Evolutionary conservation across 371 early-diverging fungal genomes (phyloP), one percentile per base, ranked within the genome.

Genomic region (Mucor indicus): DNA sequence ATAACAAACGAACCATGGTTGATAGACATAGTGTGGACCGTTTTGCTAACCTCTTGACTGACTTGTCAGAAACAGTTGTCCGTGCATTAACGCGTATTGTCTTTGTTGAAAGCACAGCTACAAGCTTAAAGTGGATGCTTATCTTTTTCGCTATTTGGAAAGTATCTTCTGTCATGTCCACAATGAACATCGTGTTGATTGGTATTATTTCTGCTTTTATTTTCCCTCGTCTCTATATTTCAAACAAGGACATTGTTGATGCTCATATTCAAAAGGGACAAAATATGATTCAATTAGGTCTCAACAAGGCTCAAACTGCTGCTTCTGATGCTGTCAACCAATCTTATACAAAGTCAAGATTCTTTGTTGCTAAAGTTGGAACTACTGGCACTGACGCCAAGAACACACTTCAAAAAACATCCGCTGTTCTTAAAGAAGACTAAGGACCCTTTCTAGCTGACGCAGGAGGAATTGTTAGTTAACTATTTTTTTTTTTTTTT

Each of bases 201-300:
- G 46, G 57, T 41, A 48, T 63, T 33, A 40, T 67, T 37, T 64
- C 65, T 15, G 61, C 65, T 20, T 67, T 65, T 29, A 55, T 50
- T 36, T 62, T 72, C 61, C 72, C 72, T 33, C 64, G 67, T 19
- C 50, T 62, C 1, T 71, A 71, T 41, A 60, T 62, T 37, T 48
- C 50, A 27, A 71, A 71, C 53, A 71, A 71, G 60, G 64, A 67
- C 23, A 48, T 67, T 6, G 64, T 71, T 2, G 72, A 71, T 49
- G 56, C 72, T 32, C 69, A 66, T 35, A 17, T 72, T 24, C 61
- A 63, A n/a, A 69, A 65, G 41, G 62, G 66, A 8, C 67, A 69
- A 50, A 50, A 58, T 1, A 24, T 68, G 32, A 13, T 64, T 16
- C 60, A 54, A 24, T 35, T 20, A 0, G 45, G 56, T 31, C 7